Base-by-base conservation (phyloP, 2,329 filamentous ascomycete species). In the Pseudogymnoascus sp. region DNA sequence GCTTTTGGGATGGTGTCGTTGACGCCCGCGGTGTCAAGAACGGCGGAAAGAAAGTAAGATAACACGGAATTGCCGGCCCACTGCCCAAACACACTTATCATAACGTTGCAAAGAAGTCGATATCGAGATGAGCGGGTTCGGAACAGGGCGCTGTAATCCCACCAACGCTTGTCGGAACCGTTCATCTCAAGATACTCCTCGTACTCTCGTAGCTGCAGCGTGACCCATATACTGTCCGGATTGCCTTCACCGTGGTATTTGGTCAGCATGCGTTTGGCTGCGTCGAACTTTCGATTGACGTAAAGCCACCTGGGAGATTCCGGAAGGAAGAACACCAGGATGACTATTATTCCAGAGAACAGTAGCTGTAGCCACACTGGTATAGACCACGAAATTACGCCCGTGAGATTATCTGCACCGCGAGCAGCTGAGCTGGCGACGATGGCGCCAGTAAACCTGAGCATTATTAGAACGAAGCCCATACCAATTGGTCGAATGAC, bases 11-110 rank as follows among this genome's bases (percentile, higher is more conserved):
- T 70, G 70, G 78, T 76, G 25, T 75, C 69, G 1, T 69, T 74
- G 65, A 79, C 75, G 18, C 81, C 81, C 54, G 79, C 79, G 2
- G 77, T 79, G 59, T 77, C 72, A 57, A 84, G 74, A 28, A 83
- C 77, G 59, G 78, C 77, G 8, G 72, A 75, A 16, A 82, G 76
- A 68, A 86, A 80, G 68, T 85, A 85, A 61, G 82, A 84, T 14
- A 72, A 60, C 2, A 72, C 68, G 8, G 69, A 67, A 59, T 70
- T 70, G 18, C 70, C 80, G 41, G 75, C 77, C 66, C 79, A 76
- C 67, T 85, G 80, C 1, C 79, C 79, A 64, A 84, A 81, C 47
- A 78, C 73, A 2, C 78, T 75, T 70, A 82, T 79, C 22, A 76
- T 76, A 38, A 80, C 69, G 12, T 81, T 80, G 63, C 77, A 80